phyloP scores from a whole-genome alignment of 495 filamentous ascomycete species.

The Podospora fimiseda region DNA sequence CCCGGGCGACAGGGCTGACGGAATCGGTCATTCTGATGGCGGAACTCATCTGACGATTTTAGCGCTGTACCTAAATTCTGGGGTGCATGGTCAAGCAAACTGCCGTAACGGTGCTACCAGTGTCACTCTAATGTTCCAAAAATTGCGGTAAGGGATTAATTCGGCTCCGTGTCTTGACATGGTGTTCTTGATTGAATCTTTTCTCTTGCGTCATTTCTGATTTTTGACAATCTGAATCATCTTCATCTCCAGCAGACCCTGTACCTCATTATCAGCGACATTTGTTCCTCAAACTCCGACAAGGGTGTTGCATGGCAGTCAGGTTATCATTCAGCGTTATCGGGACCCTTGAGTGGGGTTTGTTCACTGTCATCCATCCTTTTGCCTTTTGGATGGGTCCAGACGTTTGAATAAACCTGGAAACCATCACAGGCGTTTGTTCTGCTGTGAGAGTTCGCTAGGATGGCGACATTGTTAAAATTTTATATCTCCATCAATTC shows the following conservation, averaged over 20 bases:
- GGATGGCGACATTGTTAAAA: too few species aligned
- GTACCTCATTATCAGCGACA: neutral
- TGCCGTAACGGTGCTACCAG: constrained; percentile 3
- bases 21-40: constrained; percentile 25
- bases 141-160: neutral
- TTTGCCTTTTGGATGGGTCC: neutral
- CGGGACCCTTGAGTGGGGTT: neutral
- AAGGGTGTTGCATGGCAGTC: neutral
- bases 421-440: too few species aligned
- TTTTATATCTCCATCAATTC: too few species aligned
- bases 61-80: constrained; percentile 6
- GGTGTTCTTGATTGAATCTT: neutral
- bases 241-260: neutral
- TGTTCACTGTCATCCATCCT: neutral
- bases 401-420: too few species aligned
- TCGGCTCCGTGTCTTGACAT: neutral
- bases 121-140: neutral
- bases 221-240: neutral
- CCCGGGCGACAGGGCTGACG: constrained; percentile 24
- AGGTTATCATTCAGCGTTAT: neutral
- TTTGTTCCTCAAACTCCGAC: neutral
- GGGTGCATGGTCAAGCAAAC: constrained; percentile 1
- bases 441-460: too few species aligned
- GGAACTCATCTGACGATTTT: constrained; percentile 11
- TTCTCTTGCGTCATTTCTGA: neutral